phyloP scores from a whole-genome alignment of 208 protist genomes.

The Leishmania martiniquensis region DNA sequence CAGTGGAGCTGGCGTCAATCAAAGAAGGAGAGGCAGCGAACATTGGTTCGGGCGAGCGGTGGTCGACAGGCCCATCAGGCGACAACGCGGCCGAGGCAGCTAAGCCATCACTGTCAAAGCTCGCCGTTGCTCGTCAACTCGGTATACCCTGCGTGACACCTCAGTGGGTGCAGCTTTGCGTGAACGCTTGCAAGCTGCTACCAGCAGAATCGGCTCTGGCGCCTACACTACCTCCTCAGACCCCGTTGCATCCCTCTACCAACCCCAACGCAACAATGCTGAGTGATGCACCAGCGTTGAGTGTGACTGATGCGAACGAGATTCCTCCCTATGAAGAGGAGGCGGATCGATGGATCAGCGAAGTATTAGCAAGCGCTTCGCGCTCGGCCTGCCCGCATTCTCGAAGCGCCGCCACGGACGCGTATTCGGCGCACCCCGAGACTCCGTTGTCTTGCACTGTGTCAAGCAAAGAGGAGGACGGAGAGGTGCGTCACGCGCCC shows the following conservation, averaged over 20 bases:
- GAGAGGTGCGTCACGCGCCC: constrained; percentile 11
- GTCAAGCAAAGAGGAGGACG: not conserved
- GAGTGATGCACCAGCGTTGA: not conserved
- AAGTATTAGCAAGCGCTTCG: not conserved
- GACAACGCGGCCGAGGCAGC: not conserved
- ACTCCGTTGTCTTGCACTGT: not conserved
- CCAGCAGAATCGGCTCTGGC: not conserved
- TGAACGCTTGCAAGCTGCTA: constrained; percentile 28
- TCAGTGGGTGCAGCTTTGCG: constrained; percentile 65
- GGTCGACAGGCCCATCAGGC: not conserved
- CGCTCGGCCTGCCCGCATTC: not conserved
- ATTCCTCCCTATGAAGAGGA: not conserved
- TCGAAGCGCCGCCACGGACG: not conserved
- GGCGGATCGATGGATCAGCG: constrained; percentile 6
- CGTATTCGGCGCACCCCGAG: not conserved
- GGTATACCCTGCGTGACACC: constrained; percentile 51
- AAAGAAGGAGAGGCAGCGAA: constrained; percentile 6
- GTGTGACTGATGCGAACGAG: not conserved
- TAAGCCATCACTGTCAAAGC: constrained; percentile 23
- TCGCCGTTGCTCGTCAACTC: constrained; percentile 30
- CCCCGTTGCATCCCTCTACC: not conserved
- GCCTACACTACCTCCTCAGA: not conserved
- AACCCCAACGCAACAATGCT: not conserved
- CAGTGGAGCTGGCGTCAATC: not conserved
- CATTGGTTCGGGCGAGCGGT: not conserved